Base-by-base conservation (phyloP, 192 early-diverging fungal genomes). In the Coemansia sp. region DNA sequence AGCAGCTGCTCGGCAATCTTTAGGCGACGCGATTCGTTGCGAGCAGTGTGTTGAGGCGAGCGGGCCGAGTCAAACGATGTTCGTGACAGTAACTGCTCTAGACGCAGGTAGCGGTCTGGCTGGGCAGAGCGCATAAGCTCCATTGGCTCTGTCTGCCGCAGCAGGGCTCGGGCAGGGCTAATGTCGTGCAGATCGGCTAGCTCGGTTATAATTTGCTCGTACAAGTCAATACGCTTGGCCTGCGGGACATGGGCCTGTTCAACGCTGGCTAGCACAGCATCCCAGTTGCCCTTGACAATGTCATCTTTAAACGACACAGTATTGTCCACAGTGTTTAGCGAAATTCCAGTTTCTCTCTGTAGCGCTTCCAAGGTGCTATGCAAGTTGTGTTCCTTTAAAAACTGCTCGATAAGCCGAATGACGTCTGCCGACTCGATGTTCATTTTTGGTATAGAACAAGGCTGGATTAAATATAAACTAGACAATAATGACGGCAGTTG, bases 131-230 rank as follows among this genome's bases (percentile, higher is more conserved):
- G 86, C 48, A 97, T 67, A 24, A 90, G 49, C 59, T 96, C 87
- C 90, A 95, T 94, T 2, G 94, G 90, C 40, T 95, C 93, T 0
- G 94, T 97, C 60, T 96, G 90, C 38, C 91, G 76, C 62, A 98
- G 71, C 44, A 97, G 70, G 2, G 88, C 89, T 17, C 93, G 79
- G 1, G 94, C 95, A 11, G 93, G 91, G 7, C 84, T 86, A 4
- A 92, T 71, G 66, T 98, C 94, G 7, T 84, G 74, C 66, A 86
- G 78, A 63, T 98, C 97, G 6, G 92, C 83, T 9, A 97, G 78
- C 63, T 98, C 97, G 34, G 95, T 73, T 14, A 91, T 78, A 31
- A 97, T 92, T 31, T 93, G 92, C 73, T 98, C 95, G 71, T 96
- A 95, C 2, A 98, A 81, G 64, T 93, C 91, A 51, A 90, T 70